phyloP scores from a whole-genome alignment of 768 basidiomycete genomes.

The Mycena epipterygia region DNA sequence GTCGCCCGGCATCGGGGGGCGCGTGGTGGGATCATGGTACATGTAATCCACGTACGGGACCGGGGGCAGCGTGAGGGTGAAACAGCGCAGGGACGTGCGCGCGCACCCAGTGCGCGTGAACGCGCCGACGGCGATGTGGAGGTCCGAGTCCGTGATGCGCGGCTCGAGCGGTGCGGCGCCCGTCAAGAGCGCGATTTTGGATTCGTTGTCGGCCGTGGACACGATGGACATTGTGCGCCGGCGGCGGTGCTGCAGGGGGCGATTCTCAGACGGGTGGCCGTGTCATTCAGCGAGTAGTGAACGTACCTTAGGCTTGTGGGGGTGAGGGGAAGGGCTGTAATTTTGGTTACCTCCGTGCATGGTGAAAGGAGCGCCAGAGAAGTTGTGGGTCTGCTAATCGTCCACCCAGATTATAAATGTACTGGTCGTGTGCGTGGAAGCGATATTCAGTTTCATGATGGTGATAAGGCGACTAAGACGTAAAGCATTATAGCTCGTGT shows the following conservation, averaged over 20 bases:
- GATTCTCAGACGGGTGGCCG: too few relatives aligned
- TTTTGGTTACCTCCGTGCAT: too few relatives aligned
- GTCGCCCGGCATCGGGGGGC: background rate
- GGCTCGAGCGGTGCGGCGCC: background rate
- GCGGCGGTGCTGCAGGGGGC: slow-evolving; percentile 4
- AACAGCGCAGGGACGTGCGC: slow-evolving; percentile 15
- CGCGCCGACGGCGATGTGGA: slow-evolving; percentile 20
- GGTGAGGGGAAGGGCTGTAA: too few relatives aligned
- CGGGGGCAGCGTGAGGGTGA: background rate
- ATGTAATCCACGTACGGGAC: background rate
- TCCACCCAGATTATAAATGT: too few relatives aligned
- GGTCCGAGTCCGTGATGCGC: background rate
- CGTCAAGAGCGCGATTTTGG: background rate
- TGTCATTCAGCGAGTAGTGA: too few relatives aligned
- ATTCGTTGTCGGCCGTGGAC: background rate
- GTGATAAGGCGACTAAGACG: too few relatives aligned
- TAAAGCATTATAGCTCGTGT: too few relatives aligned
- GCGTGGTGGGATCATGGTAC: background rate
- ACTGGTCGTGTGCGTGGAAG: too few relatives aligned
- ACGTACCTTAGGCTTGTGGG: too few relatives aligned
- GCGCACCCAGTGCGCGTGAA: slow-evolving; percentile 35
- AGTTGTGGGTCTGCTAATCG: too few relatives aligned
- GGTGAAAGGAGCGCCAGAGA: too few relatives aligned
- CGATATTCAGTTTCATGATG: too few relatives aligned
- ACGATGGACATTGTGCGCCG: background rate